Percentiles rank a stretch among this genome's conserved stretches.
Evolutionary conservation across 257 asterid genomes (phyloP).

Genomic region (Solanum tacnaense): DNA sequence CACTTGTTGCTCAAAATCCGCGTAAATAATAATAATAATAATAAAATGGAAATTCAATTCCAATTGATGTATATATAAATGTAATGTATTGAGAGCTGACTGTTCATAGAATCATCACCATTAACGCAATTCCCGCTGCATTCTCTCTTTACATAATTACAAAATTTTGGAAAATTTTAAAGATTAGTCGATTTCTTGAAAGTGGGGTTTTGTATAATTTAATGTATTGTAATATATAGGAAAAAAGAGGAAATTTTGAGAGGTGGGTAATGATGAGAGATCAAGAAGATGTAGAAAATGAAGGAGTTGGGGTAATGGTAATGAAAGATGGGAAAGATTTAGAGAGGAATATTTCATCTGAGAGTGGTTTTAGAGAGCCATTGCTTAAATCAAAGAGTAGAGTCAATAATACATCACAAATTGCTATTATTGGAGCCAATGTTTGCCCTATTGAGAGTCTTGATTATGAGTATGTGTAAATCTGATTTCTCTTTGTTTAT

Average conservation of each 20-base stretch:
- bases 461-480: constrained; percentile 62
- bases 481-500: background rate
- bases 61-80: background rate
- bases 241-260: background rate
- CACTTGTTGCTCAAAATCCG: background rate
- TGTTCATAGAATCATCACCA: background rate
- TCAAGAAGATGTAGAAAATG: constrained; percentile 48
- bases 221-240: background rate
- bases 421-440: constrained; percentile 69
- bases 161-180: background rate
- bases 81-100: background rate
- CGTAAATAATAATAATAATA: background rate
- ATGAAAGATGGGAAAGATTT: constrained; percentile 17
- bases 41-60: background rate
- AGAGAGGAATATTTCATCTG: constrained; percentile 27
- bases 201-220: background rate
- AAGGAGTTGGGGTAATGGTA: constrained; percentile 6
- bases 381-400: constrained; percentile 36
- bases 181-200: background rate
- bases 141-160: background rate
- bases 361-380: constrained; percentile 31
- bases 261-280: background rate
- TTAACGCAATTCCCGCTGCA: background rate
- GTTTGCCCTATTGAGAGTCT: constrained; percentile 77
- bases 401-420: constrained; percentile 74